Conservation (phyloP, 129 eudicot species). For the Flaveria trinervia region DNA sequence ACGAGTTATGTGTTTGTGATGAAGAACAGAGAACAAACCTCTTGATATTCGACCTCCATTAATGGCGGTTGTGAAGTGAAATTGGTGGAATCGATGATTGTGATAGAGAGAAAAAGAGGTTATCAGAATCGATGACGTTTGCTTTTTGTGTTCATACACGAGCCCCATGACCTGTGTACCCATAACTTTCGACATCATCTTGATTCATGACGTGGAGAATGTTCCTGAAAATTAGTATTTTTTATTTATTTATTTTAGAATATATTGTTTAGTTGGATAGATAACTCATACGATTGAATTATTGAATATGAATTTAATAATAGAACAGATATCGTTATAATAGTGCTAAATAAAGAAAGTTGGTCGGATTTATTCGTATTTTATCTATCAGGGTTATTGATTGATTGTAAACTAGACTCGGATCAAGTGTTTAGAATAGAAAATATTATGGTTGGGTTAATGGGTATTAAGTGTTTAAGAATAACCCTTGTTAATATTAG, state of each 20-base stretch:
- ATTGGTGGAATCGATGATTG: background rate
- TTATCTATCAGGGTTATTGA: too few relatives aligned
- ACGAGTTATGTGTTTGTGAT: background rate
- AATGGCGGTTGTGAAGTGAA: background rate
- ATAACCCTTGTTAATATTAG: too few relatives aligned
- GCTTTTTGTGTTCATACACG: background rate
- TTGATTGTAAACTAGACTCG: too few relatives aligned
- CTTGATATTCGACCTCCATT: constrained; percentile 74
- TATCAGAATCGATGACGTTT: constrained; percentile 26
- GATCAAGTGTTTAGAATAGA: too few relatives aligned
- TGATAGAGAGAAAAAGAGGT: constrained; percentile 1
- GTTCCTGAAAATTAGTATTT: constrained; percentile 1
- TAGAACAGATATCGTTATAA: background rate
- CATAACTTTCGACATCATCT: constrained; percentile 24
- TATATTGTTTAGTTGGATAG: background rate
- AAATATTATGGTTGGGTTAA: too few relatives aligned
- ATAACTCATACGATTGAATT: background rate
- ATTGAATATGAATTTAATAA: background rate
- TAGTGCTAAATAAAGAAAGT: background rate
- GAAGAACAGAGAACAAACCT: constrained; percentile 43
- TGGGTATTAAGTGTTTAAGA: too few relatives aligned
- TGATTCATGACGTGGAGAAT: constrained; percentile 29
- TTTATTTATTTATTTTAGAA: background rate
- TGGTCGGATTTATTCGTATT: background rate
- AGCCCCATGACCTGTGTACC: constrained; percentile 24